phyloP scores from a whole-genome alignment of 352 stramenopile species.

The Phytopythium aichiense region DNA sequence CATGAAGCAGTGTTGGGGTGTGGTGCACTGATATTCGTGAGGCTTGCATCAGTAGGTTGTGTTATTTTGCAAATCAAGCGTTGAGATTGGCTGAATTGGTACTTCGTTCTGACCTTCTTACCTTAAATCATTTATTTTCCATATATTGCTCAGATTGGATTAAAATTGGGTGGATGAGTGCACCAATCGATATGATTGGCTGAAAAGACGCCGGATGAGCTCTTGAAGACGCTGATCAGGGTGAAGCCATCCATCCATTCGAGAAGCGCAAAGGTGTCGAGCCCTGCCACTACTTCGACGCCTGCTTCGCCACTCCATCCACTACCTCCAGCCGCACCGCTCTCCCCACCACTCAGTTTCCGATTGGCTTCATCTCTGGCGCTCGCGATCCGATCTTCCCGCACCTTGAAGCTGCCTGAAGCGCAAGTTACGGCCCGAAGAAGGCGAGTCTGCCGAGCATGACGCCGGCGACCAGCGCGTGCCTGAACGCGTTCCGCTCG shows the following conservation, averaged over 20 bases:
- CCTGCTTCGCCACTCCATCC: not conserved
- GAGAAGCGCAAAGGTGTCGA: not conserved
- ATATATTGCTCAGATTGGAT: not conserved
- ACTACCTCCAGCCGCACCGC: not conserved
- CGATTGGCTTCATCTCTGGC: not conserved
- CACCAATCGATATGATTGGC: constrained; percentile 1
- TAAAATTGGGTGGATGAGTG: not conserved
- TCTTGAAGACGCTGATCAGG: not conserved
- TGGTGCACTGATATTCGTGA: not conserved
- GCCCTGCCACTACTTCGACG: not conserved
- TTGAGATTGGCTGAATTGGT: not conserved
- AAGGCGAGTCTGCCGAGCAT: not conserved
- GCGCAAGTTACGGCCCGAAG: not conserved
- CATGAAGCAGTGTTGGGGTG: not conserved
- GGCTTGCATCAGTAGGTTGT: not conserved
- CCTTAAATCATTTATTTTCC: not conserved
- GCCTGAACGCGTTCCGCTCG: constrained; percentile 48
- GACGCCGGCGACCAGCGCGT: constrained; percentile 3
- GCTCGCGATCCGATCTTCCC: constrained; percentile 1
- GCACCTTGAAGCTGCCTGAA: not conserved
- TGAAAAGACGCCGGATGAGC: not conserved
- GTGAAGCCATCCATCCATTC: not conserved
- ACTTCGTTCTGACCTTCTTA: not conserved
- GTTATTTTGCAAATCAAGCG: not conserved
- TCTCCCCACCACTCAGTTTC: not conserved